Conservation (phyloP, 192 early-diverging fungal species). For the Entomortierella beljakovae region DNA sequence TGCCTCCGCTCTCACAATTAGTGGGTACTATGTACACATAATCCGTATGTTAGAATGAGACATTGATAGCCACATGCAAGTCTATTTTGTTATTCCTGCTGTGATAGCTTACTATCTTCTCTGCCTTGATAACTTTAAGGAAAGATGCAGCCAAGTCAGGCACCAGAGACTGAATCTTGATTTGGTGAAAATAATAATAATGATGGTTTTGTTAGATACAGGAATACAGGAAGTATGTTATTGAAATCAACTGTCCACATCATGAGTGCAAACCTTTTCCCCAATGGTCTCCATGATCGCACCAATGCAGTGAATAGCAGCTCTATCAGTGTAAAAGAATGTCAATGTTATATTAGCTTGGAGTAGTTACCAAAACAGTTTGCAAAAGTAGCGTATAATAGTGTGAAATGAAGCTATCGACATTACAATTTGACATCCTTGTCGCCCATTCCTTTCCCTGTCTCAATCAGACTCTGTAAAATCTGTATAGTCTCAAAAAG, state of each 20-base stretch:
- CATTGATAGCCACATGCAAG: background rate
- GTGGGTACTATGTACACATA: slow-evolving; percentile 62
- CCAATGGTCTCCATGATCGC: slow-evolving; percentile 82
- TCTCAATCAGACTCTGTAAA: slow-evolving; percentile 66
- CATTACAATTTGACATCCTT: slow-evolving; percentile 73
- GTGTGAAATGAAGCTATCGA: background rate
- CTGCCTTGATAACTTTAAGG: slow-evolving; percentile 73
- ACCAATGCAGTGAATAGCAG: slow-evolving; percentile 81
- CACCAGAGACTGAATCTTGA: slow-evolving; percentile 73
- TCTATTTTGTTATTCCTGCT: background rate
- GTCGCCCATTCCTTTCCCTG: slow-evolving; percentile 70
- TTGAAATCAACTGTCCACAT: background rate
- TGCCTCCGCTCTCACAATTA: slow-evolving; percentile 76
- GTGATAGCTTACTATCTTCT: slow-evolving; percentile 64
- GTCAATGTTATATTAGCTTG: background rate
- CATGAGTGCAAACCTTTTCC: slow-evolving; percentile 62
- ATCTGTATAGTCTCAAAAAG: slow-evolving; percentile 83
- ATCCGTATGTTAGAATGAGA: too few relatives aligned
- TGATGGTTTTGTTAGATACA: background rate
- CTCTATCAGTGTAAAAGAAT: slow-evolving; percentile 54
- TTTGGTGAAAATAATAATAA: background rate
- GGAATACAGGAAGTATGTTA: background rate
- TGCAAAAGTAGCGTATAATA: background rate
- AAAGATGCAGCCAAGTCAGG: slow-evolving; percentile 71
- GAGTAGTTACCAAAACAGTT: background rate